Evolutionary conservation across 2,329 filamentous ascomycete genomes (phyloP), one percentile per base, ranked within the genome.

Genomic region (Aureobasidium lini): DNA sequence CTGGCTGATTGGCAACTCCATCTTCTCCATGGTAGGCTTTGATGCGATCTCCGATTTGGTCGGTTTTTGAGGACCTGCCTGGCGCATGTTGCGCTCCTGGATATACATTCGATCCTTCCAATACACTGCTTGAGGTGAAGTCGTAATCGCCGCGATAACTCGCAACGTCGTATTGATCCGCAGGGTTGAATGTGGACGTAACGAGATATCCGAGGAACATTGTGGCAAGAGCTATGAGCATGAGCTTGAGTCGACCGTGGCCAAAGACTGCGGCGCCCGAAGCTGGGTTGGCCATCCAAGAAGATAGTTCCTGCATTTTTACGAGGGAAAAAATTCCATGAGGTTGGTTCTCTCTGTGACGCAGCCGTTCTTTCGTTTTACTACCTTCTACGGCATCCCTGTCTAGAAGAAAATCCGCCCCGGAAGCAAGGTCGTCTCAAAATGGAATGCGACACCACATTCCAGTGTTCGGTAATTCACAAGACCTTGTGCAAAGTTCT

Each of bases 191-290:
- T 1, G 61, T 63, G 11, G 66, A 66, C 15, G 69, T 71, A 6
- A 70, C 47, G 34, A 67, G 62, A 64, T 67, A 71, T 1, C 70
- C 70, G 31, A 71, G 62, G 16, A 67, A n/a, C 6, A 71, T 61
- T 44, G 66, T 70, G 1, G 60, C 62, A 13, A 63, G 13, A 1
- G 63, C 67, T 6, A 70, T 60, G 8, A 65, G 57, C 13, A 65
- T 42, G 23, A 69, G 40, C 42, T 66, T 66, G 44, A 70, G 34
- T 37, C 65, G 64, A 10, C 64, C 63, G 31, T 65, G 63, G 18
- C 60, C 44, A 28, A 63, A 54, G 16, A 49, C 9, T 13, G 50
- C 44, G 11, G 52, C 57, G 8, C 52, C 23, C 16, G 56, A 18
- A 2, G 50, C 49, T 32, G 56, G 49, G 13, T 54, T 57, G 31